Evolutionary conservation across 345 rosid species (phyloP), one percentile per base, ranked within the genome.

Genomic region (Citrus sp.): DNA sequence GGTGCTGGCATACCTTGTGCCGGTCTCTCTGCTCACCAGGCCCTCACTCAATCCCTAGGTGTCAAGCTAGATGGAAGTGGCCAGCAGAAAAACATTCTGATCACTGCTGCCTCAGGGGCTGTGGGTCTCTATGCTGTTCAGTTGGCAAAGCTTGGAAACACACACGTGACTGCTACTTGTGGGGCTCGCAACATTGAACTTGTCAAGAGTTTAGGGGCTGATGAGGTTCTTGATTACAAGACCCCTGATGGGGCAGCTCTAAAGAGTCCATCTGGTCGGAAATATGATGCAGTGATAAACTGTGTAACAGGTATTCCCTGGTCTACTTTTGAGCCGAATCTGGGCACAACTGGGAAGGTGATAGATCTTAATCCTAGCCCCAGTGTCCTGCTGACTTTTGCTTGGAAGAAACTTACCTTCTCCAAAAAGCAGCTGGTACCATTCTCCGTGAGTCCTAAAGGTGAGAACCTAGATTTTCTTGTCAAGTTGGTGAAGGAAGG

Each of bases 121-220:
- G 97, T 94, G 22, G 95, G 95, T 55, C 98, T 88, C 73, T 91
- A 91, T 64, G 90, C 94, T 0, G 94, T 92, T 77, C 97, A 94
- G 74, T 70, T 94, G 7, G 93, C 95, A 0, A 94, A 94, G 81
- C 87, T 92, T 21, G 95, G 85, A 35, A 92, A 91, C 64, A 81
- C 95, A 0, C 92, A 91, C 40, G 97, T 91, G 79, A 92, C 98
- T 1, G 97, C 97, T 38, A 91, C 97, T 9, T 94, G 98, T 77
- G 97, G 98, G 12, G 89, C 88, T 0, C 85, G 93, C 42, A 92
- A 94, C 88, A 24, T 94, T 8, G 93, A 90, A 60, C 77, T 94
- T 1, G 89, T 91, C 59, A 92, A 78, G 84, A 89, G 93, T 71
- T 84, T 92, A 13, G 98, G 95, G 6, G 98, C 95, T 0, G 94